Conservation (phyloP, 208 protist genomes). For the Borovskyia barvae region DNA sequence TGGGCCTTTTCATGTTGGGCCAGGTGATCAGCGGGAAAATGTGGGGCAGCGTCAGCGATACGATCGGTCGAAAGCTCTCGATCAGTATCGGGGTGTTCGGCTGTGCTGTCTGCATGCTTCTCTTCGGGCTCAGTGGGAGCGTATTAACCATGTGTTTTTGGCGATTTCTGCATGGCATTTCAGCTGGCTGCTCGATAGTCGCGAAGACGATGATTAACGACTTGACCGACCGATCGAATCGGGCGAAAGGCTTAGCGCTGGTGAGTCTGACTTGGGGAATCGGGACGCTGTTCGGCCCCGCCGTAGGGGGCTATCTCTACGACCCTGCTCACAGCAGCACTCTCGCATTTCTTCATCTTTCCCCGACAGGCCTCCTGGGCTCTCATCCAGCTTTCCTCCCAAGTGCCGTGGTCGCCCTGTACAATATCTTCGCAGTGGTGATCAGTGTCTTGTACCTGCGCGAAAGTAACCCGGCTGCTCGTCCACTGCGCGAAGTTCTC, state of each 20-base stretch:
- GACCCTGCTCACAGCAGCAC: conserved; percentile 33
- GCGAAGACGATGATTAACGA: conserved; percentile 85
- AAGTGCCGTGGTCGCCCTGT: conserved; percentile 42
- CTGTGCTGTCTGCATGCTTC: conserved; percentile 52
- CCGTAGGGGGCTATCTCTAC: conserved; percentile 72
- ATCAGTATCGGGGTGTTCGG: conserved; percentile 53
- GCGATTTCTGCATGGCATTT: conserved; percentile 75
- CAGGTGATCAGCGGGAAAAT: conserved; percentile 70
- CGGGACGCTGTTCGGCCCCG: conserved; percentile 65
- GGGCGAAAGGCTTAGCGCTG: conserved; percentile 94
- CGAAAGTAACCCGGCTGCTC: conserved; percentile 48
- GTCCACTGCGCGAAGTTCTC: conserved; percentile 25
- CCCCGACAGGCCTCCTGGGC: conserved; percentile 28
- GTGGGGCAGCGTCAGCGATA: conserved; percentile 72
- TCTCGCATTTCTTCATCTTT: conserved; percentile 27
- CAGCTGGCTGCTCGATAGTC: conserved; percentile 63
- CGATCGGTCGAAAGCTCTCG: conserved; percentile 54
- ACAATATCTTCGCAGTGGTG: conserved; percentile 49
- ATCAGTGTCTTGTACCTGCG: conserved; percentile 38
- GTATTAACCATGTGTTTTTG: conserved; percentile 54
- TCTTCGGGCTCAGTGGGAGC: conserved; percentile 69
- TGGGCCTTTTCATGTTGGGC: conserved; percentile 82
- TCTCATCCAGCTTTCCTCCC: conserved; percentile 74
- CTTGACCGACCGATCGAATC: conserved; percentile 72
- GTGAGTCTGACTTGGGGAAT: conserved; percentile 93